Conservation (phyloP, 768 basidiomycete genomes). For the Collybia sp. region DNA sequence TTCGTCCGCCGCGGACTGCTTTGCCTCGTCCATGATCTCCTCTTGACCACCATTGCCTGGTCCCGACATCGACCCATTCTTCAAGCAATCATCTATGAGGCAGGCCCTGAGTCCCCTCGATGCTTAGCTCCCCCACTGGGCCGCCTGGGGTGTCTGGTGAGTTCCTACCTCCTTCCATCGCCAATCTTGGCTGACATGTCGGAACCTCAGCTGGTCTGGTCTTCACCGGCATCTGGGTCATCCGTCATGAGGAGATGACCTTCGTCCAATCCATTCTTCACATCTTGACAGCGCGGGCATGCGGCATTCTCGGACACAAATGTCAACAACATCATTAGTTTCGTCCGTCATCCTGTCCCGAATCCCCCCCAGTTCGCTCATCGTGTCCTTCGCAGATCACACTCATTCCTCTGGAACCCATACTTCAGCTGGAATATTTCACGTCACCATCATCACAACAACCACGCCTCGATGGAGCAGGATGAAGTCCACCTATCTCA, state of each 20-base stretch:
- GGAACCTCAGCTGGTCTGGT: conserved; percentile 41
- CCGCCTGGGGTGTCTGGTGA: conserved; percentile 43
- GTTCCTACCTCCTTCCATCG: conserved; percentile 9
- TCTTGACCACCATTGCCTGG: conserved; percentile 38
- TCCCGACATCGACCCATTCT: conserved; percentile 39
- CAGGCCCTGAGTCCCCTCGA: conserved; percentile 26
- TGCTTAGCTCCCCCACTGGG: conserved; percentile 34
- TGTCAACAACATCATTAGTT: conserved; percentile 47
- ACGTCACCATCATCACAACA: conserved; percentile 47
- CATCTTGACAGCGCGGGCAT: conserved; percentile 43
- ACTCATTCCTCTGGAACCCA: conserved; percentile 46
- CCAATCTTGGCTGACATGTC: background rate
- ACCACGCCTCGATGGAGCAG: conserved; percentile 49
- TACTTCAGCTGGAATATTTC: conserved; percentile 54
- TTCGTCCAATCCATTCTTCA: background rate
- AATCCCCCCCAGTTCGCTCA: conserved; percentile 1
- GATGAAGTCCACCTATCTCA: conserved; percentile 61
- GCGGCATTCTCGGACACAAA: conserved; percentile 48
- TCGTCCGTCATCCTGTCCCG: conserved; percentile 24
- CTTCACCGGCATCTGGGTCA: conserved; percentile 56
- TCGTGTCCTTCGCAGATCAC: conserved; percentile 26
- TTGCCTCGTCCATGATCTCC: conserved; percentile 41
- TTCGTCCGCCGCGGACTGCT: conserved; percentile 30
- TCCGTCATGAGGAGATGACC: conserved; percentile 46
- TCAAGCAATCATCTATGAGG: conserved; percentile 16